These are phyloP conservation scores for Rickenella mellea DNA, from an alignment of 768 basidiomycete genomes.

Conservation along the genomic window DNA sequence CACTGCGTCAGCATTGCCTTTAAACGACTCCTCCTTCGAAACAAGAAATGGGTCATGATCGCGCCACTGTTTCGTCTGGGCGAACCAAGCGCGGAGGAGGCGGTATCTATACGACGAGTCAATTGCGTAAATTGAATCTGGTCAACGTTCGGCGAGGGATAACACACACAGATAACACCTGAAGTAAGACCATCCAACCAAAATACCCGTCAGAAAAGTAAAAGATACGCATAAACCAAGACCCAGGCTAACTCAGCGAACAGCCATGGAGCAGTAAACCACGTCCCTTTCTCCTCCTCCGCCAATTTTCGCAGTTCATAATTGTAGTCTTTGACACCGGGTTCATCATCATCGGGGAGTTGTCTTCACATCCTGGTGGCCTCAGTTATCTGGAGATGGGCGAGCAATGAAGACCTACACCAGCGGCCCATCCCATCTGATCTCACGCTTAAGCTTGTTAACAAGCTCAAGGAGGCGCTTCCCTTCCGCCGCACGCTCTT, in stretches of 20 bases:
- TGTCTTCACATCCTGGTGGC: slow-evolving; percentile 30
- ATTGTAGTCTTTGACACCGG: slow-evolving; percentile 70
- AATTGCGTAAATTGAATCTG: no score
- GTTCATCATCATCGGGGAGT: slow-evolving; percentile 68
- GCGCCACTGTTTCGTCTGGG: slow-evolving; percentile 59
- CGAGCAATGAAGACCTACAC: slow-evolving; percentile 35
- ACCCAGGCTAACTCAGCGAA: slow-evolving; percentile 72
- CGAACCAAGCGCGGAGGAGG: slow-evolving; percentile 64
- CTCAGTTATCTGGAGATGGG: not conserved
- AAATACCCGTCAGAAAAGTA: not conserved
- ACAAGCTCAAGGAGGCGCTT: slow-evolving; percentile 66
- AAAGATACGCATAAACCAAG: slow-evolving; percentile 1
- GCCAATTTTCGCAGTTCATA: slow-evolving; percentile 47
- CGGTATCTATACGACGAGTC: no score
- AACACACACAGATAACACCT: no score
- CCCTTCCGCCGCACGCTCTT: slow-evolving; percentile 52
- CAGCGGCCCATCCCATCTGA: slow-evolving; percentile 66
- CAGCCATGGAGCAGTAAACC: slow-evolving; percentile 95
- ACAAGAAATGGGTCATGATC: slow-evolving; percentile 73
- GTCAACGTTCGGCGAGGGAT: no score
- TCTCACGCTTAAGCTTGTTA: slow-evolving; percentile 78
- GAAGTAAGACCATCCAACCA: slow-evolving; percentile 35
- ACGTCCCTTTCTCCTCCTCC: slow-evolving; percentile 46
- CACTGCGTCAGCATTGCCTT: slow-evolving; percentile 67
- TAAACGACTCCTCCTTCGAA: slow-evolving; percentile 78